A percentile compares a stretch with the other conserved stretches of the same genome.
These are phyloP conservation scores for Allantophomopsis cytisporea DNA, from an alignment of 2,329 filamentous ascomycete species.

Conservation along the genomic window DNA sequence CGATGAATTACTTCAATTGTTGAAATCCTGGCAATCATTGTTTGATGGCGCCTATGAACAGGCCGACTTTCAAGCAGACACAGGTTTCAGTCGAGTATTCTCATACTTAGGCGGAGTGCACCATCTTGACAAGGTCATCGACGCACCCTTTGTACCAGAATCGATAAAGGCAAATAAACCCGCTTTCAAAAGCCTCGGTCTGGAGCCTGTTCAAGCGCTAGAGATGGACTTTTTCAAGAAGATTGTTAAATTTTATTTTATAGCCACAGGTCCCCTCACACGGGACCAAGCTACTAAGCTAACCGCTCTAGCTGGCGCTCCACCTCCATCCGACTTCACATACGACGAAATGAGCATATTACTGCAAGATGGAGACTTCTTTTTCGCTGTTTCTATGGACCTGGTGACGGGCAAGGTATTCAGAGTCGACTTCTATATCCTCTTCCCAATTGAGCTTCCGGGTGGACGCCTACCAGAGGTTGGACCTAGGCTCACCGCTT, in stretches of 20 bases:
- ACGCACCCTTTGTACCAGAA: too few species aligned
- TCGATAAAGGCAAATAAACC: too few species aligned
- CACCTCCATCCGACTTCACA: not conserved
- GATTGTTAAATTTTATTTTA: slow-evolving; percentile 1
- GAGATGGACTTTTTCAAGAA: not conserved
- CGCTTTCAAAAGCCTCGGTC: not conserved
- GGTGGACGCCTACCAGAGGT: slow-evolving; percentile 1
- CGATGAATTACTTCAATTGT: not conserved
- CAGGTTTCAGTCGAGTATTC: not conserved
- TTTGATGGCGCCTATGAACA: slow-evolving; percentile 1
- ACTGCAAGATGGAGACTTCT: not conserved
- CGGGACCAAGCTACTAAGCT: not conserved
- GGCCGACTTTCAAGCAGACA: not conserved
- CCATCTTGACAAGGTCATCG: too few species aligned
- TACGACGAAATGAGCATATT: slow-evolving; percentile 1
- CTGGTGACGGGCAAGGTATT: not conserved
- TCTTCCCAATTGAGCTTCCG: slow-evolving; percentile 1
- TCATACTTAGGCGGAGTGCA: not conserved
- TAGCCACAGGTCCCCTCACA: not conserved
- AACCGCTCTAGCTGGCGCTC: not conserved
- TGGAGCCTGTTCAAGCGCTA: not conserved
- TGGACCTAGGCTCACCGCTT: not conserved
- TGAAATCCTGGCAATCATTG: not conserved
- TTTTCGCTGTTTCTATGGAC: slow-evolving; percentile 1
- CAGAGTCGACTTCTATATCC: not conserved